A percentile compares a stretch with the other conserved stretches of the same genome.
Evolutionary conservation across 176 grass and related monocot genomes (phyloP).

Genomic region (Tillandsia fasciculata): DNA sequence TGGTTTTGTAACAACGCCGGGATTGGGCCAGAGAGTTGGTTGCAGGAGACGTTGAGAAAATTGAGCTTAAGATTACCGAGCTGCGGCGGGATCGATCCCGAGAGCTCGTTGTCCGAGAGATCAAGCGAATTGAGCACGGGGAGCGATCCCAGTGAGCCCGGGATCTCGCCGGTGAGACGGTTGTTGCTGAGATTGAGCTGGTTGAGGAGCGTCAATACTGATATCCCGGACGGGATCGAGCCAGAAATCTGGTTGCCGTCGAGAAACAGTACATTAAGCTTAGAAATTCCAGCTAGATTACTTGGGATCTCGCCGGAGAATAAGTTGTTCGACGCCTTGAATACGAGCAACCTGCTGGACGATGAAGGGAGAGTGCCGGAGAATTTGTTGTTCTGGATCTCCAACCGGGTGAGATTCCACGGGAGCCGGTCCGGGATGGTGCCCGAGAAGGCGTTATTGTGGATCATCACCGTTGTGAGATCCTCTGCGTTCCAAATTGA

Average conservation of each 20-base stretch:
- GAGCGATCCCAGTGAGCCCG: constrained; percentile 30
- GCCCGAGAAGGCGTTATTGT: constrained; percentile 42
- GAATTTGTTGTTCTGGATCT: constrained; percentile 42
- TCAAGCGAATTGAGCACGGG: constrained; percentile 33
- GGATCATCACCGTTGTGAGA: constrained; percentile 20
- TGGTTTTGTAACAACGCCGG: constrained; percentile 23
- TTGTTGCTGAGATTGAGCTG: constrained; percentile 40
- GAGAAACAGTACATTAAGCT: constrained; percentile 16
- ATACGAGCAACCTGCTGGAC: background rate
- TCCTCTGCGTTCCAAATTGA: constrained; percentile 25
- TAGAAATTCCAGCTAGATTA: background rate
- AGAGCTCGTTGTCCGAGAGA: constrained; percentile 46
- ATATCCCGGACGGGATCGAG: constrained; percentile 21
- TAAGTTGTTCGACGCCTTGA: constrained; percentile 26
- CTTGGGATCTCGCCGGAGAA: constrained; percentile 20
- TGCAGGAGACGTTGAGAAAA: constrained; percentile 47
- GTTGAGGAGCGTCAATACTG: background rate
- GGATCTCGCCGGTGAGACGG: constrained; percentile 29
- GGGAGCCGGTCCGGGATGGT: constrained; percentile 26
- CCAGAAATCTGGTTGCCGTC: constrained; percentile 33
- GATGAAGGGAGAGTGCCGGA: constrained; percentile 19
- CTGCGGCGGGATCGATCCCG: constrained; percentile 34
- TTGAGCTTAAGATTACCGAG: constrained; percentile 29
- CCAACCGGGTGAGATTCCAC: constrained; percentile 8
- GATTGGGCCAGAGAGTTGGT: constrained; percentile 43